A percentile compares a stretch with the other conserved stretches of the same genome.
Evolutionary conservation across 1,284 basidiomycete genomes (phyloP).

Genomic region (Anthracocystis panici-leucophaei): DNA sequence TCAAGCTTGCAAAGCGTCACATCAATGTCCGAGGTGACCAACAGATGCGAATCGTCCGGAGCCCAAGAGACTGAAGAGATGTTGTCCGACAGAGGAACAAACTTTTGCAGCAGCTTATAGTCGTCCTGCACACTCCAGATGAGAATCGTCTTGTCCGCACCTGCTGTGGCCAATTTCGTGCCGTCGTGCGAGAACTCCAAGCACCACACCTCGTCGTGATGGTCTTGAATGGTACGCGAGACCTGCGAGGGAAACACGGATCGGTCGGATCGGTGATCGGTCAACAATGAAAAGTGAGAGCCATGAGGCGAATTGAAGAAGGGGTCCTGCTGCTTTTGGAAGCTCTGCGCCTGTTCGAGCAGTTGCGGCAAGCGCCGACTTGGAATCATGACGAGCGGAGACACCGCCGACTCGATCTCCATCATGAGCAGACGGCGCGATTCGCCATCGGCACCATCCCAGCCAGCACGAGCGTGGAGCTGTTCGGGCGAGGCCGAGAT

Average conservation of each 20-base stretch:
- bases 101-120: conserved; percentile 44
- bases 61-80: conserved; percentile 73
- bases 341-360: conserved; percentile 84
- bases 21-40: conserved; percentile 54
- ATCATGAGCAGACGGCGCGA: conserved; percentile 83
- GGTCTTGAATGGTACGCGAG: conserved; percentile 78
- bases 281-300: conserved; percentile 82
- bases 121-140: conserved; percentile 76
- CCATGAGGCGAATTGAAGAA: conserved; percentile 61
- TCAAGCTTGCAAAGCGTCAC: conserved; percentile 54
- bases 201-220: conserved; percentile 94
- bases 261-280: conserved; percentile 84
- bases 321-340: conserved; percentile 73
- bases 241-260: conserved; percentile 82
- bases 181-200: conserved; percentile 94
- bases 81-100: conserved; percentile 51
- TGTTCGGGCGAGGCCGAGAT: conserved; percentile 75
- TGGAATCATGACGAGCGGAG: conserved; percentile 91
- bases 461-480: conserved; percentile 81
- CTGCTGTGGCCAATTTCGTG: conserved; percentile 83
- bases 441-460: conserved; percentile 86
- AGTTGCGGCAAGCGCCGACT: conserved; percentile 85
- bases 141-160: conserved; percentile 86
- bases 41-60: conserved; percentile 54
- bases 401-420: conserved; percentile 87